These are phyloP conservation scores for Plantago rigida DNA, from an alignment of 305 asterid genomes.

Conservation along the genomic window DNA sequence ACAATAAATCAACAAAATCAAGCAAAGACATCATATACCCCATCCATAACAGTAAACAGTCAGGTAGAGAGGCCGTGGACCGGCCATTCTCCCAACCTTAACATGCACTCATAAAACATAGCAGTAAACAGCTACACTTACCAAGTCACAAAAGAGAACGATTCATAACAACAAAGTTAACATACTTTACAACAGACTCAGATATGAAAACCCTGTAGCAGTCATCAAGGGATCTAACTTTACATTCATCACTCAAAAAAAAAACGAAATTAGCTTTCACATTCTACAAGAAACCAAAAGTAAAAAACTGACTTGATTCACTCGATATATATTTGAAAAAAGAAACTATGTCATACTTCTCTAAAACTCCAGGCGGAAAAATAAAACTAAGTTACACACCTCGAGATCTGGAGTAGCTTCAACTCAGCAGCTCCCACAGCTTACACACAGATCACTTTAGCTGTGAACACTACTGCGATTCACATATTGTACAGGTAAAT, in stretches of 20 bases:
- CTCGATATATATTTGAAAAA: background rate
- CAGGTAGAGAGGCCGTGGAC: too few species aligned
- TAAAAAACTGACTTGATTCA: conserved; percentile 11
- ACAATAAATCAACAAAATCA: too few species aligned
- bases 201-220: conserved; percentile 1
- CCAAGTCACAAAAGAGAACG: too few species aligned
- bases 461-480: background rate
- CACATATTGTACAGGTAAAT: conserved; percentile 3
- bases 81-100: too few species aligned
- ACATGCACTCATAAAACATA: too few species aligned
- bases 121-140: too few species aligned
- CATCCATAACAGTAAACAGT: too few species aligned
- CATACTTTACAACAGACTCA: conserved; percentile 19
- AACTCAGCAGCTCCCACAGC: conserved; percentile 14
- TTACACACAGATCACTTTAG: conserved; percentile 11
- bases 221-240: conserved; percentile 8
- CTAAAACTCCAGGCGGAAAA: background rate
- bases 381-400: conserved; percentile 2
- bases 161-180: background rate
- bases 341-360: conserved; percentile 13
- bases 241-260: conserved; percentile 23
- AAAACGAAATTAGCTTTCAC: conserved; percentile 13
- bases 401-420: conserved; percentile 1
- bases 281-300: conserved; percentile 21
- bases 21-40: too few species aligned